Percentiles rank a stretch among this genome's conserved stretches.
Conservation (phyloP, 805 yeast species). For the Alloascoidea hylecoeti region DNA sequence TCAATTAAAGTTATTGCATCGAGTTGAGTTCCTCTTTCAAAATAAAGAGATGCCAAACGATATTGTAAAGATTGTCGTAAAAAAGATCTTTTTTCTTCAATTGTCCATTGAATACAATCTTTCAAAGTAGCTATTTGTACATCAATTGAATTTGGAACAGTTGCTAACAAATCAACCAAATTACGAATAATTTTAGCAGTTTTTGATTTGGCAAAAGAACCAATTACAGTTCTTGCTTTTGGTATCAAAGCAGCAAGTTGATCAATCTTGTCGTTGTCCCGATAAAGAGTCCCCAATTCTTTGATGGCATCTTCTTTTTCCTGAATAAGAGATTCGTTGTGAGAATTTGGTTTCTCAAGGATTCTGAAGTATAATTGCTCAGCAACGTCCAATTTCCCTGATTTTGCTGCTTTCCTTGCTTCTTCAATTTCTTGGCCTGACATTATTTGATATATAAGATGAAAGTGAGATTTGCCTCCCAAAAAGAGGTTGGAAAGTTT, state of each 20-base stretch:
- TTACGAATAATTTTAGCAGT: conserved; percentile 82
- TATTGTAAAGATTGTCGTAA: conserved; percentile 80
- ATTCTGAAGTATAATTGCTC: conserved; percentile 44
- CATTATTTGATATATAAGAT: too few relatives aligned
- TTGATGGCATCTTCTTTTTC: conserved; percentile 56
- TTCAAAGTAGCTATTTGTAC: conserved; percentile 60
- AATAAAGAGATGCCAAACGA: conserved; percentile 65
- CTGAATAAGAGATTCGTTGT: conserved; percentile 28
- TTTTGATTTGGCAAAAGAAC: conserved; percentile 81
- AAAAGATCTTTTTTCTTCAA: conserved; percentile 69
- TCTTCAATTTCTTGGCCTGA: too few relatives aligned
- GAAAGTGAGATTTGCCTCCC: too few relatives aligned
- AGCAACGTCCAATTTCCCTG: conserved; percentile 38
- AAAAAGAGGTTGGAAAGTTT: too few relatives aligned
- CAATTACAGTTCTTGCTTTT: conserved; percentile 56
- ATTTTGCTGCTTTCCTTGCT: conserved; percentile 45
- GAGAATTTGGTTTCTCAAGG: conserved; percentile 18
- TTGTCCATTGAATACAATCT: conserved; percentile 81
- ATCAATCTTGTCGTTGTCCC: conserved; percentile 27
- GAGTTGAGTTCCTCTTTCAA: conserved; percentile 47
- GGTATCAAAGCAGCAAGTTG: conserved; percentile 50
- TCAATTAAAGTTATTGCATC: conserved; percentile 64
- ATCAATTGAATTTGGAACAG: conserved; percentile 45
- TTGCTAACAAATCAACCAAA: conserved; percentile 66
- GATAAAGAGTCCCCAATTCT: conserved; percentile 66